Evolutionary conservation across 1,284 basidiomycete genomes (phyloP), one percentile per base, ranked within the genome.

Genomic region (Irpex lacteus): DNA sequence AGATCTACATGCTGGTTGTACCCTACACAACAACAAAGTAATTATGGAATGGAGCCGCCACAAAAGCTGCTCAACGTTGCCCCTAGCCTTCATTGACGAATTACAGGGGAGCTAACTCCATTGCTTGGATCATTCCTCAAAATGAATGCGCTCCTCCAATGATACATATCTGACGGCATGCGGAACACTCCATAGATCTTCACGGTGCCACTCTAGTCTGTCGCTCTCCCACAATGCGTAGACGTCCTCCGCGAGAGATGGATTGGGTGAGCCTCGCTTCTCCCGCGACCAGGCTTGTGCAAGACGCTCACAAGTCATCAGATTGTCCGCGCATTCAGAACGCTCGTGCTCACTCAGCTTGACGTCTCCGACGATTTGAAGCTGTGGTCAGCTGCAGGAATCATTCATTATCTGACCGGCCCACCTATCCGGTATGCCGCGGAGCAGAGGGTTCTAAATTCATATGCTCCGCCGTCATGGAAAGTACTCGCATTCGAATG

Each of bases 331-430:
- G 26, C 26, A 26, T 26, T 26, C 26, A 26, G 26, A 26, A 26
- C 32, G 54, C 54, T 56, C 9, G 54, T 56, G 54, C 54, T 56
- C 54, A 36, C 54, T 56, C 54, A 56, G 54, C 34, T 56, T 32
- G 26, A 56, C 19, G 34, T 56, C 32, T 36, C 54, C 54, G 54
- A 56, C 19, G 50, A 52, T 52, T 18, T 52, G 4, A 32, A 26
- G 52, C 19, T n/a, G 15, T n/a, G n/a, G 52, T 18, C 52, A 53
- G 21, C 21, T 34, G 54, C 9, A 32, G 34, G 11, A 26, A 34
- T 36, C 54, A 34, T 21, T 52, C 18, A 52, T n/a, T 52, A 52
- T 21, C 19, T 9, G 13, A n/a, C 15, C 50, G 50, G 50, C 18
- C 18, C 19, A 8, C 50, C 19, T 18, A 18, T 9, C 50, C 15